A percentile compares a stretch with the other conserved stretches of the same genome.
Evolutionary conservation across 768 basidiomycete genomes (phyloP).

Genomic region (Hemileccinum rubropunctum): DNA sequence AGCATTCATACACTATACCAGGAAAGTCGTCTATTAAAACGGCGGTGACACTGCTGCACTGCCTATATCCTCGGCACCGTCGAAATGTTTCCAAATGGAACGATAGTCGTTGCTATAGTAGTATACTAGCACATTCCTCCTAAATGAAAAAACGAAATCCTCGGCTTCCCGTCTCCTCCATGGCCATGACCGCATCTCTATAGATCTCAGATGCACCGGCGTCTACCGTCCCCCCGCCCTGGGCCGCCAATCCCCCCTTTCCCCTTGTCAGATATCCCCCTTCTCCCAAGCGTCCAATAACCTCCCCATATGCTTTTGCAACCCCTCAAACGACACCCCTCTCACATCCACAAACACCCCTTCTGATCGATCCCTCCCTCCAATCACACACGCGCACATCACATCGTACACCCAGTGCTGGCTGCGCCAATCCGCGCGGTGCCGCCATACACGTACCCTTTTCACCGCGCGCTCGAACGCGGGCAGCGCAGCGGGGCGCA

Average conservation of each 20-base stretch:
- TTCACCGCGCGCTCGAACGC: slow-evolving; percentile 15
- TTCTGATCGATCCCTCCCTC: background rate
- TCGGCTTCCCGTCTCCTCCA: no score
- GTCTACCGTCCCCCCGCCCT: no score
- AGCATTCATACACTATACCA: background rate
- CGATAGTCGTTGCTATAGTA: no score
- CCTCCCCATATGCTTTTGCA: slow-evolving; percentile 25
- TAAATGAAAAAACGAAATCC: no score
- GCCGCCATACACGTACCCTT: slow-evolving; percentile 19
- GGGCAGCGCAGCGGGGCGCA: slow-evolving; percentile 8
- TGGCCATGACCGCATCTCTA: no score
- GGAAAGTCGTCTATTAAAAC: background rate
- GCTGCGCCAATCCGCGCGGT: slow-evolving; percentile 20
- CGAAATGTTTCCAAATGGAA: slow-evolving; percentile 10
- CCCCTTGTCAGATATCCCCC: slow-evolving; percentile 21
- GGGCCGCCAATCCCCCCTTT: no score
- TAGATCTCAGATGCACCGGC: no score
- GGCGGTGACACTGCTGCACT: background rate
- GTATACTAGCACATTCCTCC: no score
- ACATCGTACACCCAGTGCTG: slow-evolving; percentile 30
- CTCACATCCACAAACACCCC: slow-evolving; percentile 13
- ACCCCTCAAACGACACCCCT: slow-evolving; percentile 8
- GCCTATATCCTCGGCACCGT: background rate
- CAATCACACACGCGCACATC: background rate
- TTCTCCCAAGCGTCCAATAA: slow-evolving; percentile 32